Percentiles rank a stretch among this genome's conserved stretches.
Evolutionary conservation across 2,329 filamentous ascomycete species (phyloP).

Genomic region (Cladosporium sp.): DNA sequence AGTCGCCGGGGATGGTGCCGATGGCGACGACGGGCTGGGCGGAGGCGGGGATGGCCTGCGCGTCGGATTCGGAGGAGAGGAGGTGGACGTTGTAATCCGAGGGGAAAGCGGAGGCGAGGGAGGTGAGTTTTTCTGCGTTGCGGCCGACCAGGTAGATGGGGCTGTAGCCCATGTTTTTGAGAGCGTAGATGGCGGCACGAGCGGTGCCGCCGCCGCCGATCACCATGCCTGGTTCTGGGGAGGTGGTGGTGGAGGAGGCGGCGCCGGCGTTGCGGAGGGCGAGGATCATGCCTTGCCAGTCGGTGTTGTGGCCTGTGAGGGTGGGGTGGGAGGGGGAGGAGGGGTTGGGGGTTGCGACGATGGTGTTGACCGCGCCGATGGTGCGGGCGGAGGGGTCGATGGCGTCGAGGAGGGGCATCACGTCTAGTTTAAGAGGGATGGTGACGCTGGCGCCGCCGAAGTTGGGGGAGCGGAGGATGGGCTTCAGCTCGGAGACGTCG

Average conservation of each 20-base stretch:
- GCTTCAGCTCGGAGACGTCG: slow-evolving; percentile 55
- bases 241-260: slow-evolving; percentile 26
- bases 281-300: slow-evolving; percentile 88
- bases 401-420: slow-evolving; percentile 76
- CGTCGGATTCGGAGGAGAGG: slow-evolving; percentile 53
- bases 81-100: slow-evolving; percentile 64
- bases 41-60: slow-evolving; percentile 43
- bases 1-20: slow-evolving; percentile 86
- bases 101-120: slow-evolving; percentile 70
- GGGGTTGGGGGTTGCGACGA: slow-evolving; percentile 56
- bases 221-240: slow-evolving; percentile 63
- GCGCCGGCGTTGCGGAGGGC: slow-evolving; percentile 69
- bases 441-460: slow-evolving; percentile 96
- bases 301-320: slow-evolving; percentile 86
- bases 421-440: slow-evolving; percentile 87
- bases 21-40: slow-evolving; percentile 67
- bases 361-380: slow-evolving; percentile 94
- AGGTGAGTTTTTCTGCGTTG: slow-evolving; percentile 62
- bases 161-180: slow-evolving; percentile 76
- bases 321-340: slow-evolving; percentile 23
- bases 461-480: slow-evolving; percentile 62
- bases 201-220: slow-evolving; percentile 91
- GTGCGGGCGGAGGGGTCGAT: slow-evolving; percentile 72
- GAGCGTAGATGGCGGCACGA: slow-evolving; percentile 82
- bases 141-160: slow-evolving; percentile 87